Evolutionary conservation across 306 rosid species (phyloP), one percentile per base, ranked within the genome.

Genomic region (Lupinus albus): DNA sequence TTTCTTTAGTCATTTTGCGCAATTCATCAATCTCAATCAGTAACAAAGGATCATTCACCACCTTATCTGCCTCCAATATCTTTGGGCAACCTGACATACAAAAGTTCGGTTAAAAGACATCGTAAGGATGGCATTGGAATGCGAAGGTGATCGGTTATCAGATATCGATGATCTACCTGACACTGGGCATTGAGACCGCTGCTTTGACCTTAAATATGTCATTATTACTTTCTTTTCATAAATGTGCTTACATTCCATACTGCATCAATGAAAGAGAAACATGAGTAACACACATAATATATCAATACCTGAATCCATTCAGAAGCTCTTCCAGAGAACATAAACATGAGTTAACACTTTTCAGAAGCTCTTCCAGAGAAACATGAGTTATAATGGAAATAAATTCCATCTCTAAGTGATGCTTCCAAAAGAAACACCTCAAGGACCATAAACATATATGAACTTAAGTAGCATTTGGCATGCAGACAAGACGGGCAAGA

Each of bases 221-320:
- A 83, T 67, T 65, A 92, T 70, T 49, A 73, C 69, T 38, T 30
- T 28, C 79, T 81, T 86, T 63, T 87, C 96, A 60, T 92, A 92
- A 65, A 92, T 70, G 79, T 92, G 98, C 86, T 79, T 89, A 73
- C 98, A 92, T 18, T 64, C 80, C 80, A 53, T 25, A 75, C 98
- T 92, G 86, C 84, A 83, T 30, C 52, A 51, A 67, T 13, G 67
- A 69, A 72, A 71, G 55, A 56, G 44, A 83, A 51, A 35, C 55
- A 76, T 33, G 7, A 51, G 47, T 36, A 12, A 53, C 70, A 56
- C 38, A 66, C 42, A 67, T 41, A 45, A 38, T 13, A 57, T 17
- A 61, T 17, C 32, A 33, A 36, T 46, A 61, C 20, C 64, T 15
- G 45, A 30, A 60, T 39, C 42, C 32, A 60, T 36, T 42, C 49